phyloP scores from a whole-genome alignment of 495 filamentous ascomycete species.

The Chlorociboria aeruginascens region DNA sequence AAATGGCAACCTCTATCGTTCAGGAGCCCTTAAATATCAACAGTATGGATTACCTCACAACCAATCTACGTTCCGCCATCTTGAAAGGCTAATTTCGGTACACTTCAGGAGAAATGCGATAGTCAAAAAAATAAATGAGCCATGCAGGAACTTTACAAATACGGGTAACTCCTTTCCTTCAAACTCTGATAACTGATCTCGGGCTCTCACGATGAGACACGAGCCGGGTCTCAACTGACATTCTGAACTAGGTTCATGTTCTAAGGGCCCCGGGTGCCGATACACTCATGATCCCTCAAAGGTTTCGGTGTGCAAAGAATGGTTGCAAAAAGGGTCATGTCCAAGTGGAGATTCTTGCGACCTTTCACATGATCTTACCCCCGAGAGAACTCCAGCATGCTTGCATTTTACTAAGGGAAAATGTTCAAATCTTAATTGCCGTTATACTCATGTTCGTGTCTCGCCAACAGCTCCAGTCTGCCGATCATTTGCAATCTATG shows the following conservation, averaged over 20 bases:
- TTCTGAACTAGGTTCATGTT: constrained; percentile 54
- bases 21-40: constrained; percentile 53
- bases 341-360: constrained; percentile 72
- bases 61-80: neutral
- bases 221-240: constrained; percentile 15
- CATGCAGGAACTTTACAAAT: constrained; percentile 80
- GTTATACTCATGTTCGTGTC: constrained; percentile 78
- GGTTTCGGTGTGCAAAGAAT: constrained; percentile 86
- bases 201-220: neutral
- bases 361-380: constrained; percentile 80
- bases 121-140: constrained; percentile 60
- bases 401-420: constrained; percentile 83
- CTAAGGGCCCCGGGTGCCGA: constrained; percentile 66
- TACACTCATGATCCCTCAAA: constrained; percentile 79
- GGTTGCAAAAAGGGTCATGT: constrained; percentile 70
- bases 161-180: constrained; percentile 60
- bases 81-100: constrained; percentile 5
- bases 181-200: neutral
- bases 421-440: constrained; percentile 80
- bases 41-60: constrained; percentile 37
- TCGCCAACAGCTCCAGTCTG: constrained; percentile 76
- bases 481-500: constrained; percentile 69
- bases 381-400: constrained; percentile 78
- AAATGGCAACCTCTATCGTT: constrained; percentile 78
- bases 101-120: constrained; percentile 27